Conservation (phyloP, 1,139 yeast species). For the Yamadazyma dushanensis region DNA sequence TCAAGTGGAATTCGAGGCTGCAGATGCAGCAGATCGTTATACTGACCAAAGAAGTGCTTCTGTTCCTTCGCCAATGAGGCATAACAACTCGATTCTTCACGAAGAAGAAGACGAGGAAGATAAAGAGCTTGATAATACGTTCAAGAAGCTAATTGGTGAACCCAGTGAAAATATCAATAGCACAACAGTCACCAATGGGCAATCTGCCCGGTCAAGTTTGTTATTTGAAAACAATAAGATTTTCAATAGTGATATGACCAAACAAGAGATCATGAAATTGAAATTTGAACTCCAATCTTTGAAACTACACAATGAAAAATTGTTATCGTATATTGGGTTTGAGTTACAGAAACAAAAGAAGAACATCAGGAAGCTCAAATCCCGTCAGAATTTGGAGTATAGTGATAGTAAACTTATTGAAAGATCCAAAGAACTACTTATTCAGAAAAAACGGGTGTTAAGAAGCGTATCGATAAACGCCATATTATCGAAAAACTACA, state of each 20-base stretch:
- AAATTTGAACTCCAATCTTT: slow-evolving; percentile 56
- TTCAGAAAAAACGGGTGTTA: slow-evolving; percentile 46
- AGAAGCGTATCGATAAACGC: slow-evolving; percentile 48
- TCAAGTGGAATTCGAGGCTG: slow-evolving; percentile 43
- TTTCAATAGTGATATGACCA: slow-evolving; percentile 39
- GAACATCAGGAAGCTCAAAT: slow-evolving; percentile 42
- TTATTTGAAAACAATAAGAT: slow-evolving; percentile 25
- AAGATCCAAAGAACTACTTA: slow-evolving; percentile 40
- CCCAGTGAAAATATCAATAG: slow-evolving; percentile 5
- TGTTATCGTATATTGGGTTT: slow-evolving; percentile 57
- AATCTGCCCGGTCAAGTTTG: slow-evolving; percentile 34
- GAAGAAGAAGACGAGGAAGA: slow-evolving; percentile 15
- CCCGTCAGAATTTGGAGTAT: slow-evolving; percentile 43
- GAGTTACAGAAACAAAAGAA: slow-evolving; percentile 52
- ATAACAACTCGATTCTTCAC: slow-evolving; percentile 4
- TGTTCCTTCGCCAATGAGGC: slow-evolving; percentile 22
- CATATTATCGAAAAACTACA: slow-evolving; percentile 32
- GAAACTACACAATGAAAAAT: slow-evolving; percentile 55
- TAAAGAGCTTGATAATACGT: slow-evolving; percentile 10
- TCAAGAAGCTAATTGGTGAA: slow-evolving; percentile 14
- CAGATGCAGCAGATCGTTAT: neutral
- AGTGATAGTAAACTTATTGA: slow-evolving; percentile 56
- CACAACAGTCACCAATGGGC: slow-evolving; percentile 6
- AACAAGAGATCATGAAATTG: slow-evolving; percentile 52
- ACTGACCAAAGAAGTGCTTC: slow-evolving; percentile 27